phyloP scores from a whole-genome alignment of 108 stramenopile species.

The Nannochloropsis gaditana region DNA sequence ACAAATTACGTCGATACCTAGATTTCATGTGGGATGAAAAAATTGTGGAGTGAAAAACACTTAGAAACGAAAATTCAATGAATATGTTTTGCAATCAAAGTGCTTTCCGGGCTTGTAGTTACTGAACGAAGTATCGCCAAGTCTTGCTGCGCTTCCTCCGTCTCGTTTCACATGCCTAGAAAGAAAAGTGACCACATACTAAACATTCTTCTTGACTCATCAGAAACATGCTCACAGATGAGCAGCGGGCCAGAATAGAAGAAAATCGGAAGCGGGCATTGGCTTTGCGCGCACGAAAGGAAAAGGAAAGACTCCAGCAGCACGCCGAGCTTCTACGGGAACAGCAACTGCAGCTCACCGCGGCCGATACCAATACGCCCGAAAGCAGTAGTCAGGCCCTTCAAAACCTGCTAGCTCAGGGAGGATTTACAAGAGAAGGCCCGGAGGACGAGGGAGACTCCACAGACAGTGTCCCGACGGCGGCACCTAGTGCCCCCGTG shows the following conservation, averaged over 20 bases:
- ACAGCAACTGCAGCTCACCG: not conserved
- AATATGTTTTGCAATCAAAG: too few species aligned
- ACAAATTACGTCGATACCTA: too few species aligned
- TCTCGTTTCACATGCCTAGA: too few species aligned
- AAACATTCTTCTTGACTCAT: too few species aligned
- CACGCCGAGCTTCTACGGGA: not conserved
- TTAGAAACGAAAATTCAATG: too few species aligned
- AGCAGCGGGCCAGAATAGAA: not conserved
- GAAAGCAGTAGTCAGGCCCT: not conserved
- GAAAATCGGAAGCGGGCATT: slow-evolving; percentile 6
- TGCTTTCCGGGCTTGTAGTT: too few species aligned
- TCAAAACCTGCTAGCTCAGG: not conserved
- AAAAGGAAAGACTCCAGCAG: not conserved
- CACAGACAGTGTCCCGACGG: not conserved
- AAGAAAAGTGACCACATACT: too few species aligned
- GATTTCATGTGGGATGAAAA: too few species aligned
- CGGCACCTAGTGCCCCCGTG: not conserved
- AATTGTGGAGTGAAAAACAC: too few species aligned
- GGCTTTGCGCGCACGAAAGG: not conserved
- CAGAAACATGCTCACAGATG: not conserved
- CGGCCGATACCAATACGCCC: not conserved
- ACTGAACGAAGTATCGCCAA: too few species aligned
- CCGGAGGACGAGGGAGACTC: not conserved
- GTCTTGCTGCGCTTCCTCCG: too few species aligned
- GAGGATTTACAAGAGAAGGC: not conserved